A percentile compares a stretch with the other conserved stretches of the same genome.
These are phyloP conservation scores for Pseudopyricularia cyperi DNA, from an alignment of 2,329 filamentous ascomycete genomes.

Conservation along the genomic window DNA sequence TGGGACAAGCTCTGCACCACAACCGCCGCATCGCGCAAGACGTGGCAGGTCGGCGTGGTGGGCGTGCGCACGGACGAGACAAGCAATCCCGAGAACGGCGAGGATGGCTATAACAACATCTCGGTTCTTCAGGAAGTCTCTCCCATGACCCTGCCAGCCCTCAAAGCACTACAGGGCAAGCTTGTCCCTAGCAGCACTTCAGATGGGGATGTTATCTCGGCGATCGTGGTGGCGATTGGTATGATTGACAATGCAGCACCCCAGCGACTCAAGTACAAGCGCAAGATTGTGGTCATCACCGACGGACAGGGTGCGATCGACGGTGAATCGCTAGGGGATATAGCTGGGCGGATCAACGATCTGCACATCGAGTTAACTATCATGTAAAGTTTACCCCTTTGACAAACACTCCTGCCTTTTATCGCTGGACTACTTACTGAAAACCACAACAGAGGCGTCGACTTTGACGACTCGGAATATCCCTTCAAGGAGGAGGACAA, in stretches of 20 bases:
- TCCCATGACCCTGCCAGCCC: constrained; percentile 49
- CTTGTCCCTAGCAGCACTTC: constrained; percentile 57
- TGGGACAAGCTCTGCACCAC: constrained; percentile 85
- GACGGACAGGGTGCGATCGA: constrained; percentile 67
- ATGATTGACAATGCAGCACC: constrained; percentile 66
- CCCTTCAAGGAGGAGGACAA: constrained; percentile 91
- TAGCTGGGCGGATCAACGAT: constrained; percentile 61
- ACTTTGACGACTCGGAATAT: constrained; percentile 85
- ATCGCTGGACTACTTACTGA: not conserved
- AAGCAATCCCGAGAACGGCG: constrained; percentile 48
- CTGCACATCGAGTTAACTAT: constrained; percentile 67
- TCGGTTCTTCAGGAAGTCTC: constrained; percentile 59
- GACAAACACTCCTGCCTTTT: not conserved
- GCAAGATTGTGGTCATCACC: constrained; percentile 74
- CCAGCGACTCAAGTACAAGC: constrained; percentile 68
- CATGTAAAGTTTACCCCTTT: constrained; percentile 41
- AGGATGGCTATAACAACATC: constrained; percentile 71
- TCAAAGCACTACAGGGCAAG: constrained; percentile 49
- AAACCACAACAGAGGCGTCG: constrained; percentile 52
- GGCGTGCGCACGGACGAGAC: constrained; percentile 73
- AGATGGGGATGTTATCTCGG: constrained; percentile 74
- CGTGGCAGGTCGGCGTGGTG: constrained; percentile 63
- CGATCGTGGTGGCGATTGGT: constrained; percentile 71
- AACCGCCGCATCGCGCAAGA: constrained; percentile 56
- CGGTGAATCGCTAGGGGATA: constrained; percentile 54